Base-by-base conservation (phyloP, 2,329 filamentous ascomycete species). In the Metarhizium robertsii region DNA sequence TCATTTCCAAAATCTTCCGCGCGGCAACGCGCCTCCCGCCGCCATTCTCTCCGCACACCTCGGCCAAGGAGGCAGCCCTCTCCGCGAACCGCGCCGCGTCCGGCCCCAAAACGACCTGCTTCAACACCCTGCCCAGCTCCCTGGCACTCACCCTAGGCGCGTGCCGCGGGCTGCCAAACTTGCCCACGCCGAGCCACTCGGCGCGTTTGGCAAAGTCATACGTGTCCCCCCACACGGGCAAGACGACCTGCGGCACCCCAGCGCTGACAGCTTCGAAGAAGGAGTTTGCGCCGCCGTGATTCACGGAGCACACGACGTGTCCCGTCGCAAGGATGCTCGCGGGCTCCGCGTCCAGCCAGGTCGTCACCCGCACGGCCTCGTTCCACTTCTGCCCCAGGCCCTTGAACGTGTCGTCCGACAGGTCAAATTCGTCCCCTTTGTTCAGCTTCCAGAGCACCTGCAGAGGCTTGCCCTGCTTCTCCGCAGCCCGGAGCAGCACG, bases 211-310 rank as follows among this genome's bases (percentile, higher is more conserved):
- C 42, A 45, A 45, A 45, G 42, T 49, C 46, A n/a, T 49, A 49
- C 29, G 46, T 49, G n/a, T 49, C 46, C 2, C 2, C 46, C 46
- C 46, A 49, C 2, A 49, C 20, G 3, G 46, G 46, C 10, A 49
- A 0, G 8, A 49, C 29, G 13, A 45, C n/a, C n/a, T 45, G 42
- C 7, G 42, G 42, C 11, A 45, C 42, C 14, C 42, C 42, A 10
- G 11, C n/a, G n/a, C 42, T 45, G 11, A 72, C 48, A 0, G 70
- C 69, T 54, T 74, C 71, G 34, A 69, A 63, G 60, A 68, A 73
- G 0, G 73, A 76, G 54, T 74, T 78, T 0, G 75, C 72, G 4
- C 75, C 76, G 7, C 76, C 76, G 55, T 78, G 75, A 52, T 76
- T 71, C 2, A 78, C 65, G 7, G 73, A 68, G 30, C 71, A 72